Evolutionary conservation across 1,284 basidiomycete species (phyloP).

Genomic region (Rhodotorula mucilaginosa): DNA sequence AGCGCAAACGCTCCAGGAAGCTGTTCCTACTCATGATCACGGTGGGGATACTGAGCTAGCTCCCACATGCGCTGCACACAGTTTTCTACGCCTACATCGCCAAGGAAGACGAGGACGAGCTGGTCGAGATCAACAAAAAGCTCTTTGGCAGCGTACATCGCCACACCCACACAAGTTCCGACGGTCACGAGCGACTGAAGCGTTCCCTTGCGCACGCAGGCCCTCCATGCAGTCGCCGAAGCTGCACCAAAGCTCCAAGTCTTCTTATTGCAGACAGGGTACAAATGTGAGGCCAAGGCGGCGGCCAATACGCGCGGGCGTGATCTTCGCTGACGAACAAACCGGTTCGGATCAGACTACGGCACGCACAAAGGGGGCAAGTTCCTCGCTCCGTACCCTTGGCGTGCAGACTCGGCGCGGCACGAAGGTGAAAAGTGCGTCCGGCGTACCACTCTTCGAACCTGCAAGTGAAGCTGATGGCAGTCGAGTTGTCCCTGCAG

Average conservation of each 20-base stretch:
- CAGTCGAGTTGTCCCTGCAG: too few relatives aligned
- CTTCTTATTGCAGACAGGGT: conserved; percentile 6
- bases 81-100: not conserved
- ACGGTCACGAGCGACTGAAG: too few relatives aligned
- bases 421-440: conserved; percentile 7
- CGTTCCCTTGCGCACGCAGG: not conserved
- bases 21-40: not conserved
- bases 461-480: too few relatives aligned
- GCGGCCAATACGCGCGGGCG: too few relatives aligned
- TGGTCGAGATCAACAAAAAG: conserved; percentile 10
- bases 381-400: conserved; percentile 1
- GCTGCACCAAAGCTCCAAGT: not conserved
- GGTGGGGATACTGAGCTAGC: not conserved
- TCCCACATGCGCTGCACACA: too few relatives aligned
- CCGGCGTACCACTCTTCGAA: not conserved
- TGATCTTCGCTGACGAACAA: not conserved
- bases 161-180: too few relatives aligned
- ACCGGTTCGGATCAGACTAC: not conserved
- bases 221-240: not conserved
- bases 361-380: conserved; percentile 10
- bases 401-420: conserved; percentile 7
- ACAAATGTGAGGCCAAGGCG: not conserved
- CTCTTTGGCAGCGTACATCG: conserved; percentile 1
- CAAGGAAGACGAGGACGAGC: conserved; percentile 14
- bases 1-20: too few relatives aligned